A percentile compares a stretch with the other conserved stretches of the same genome.
These are phyloP conservation scores for Novakomyces olei DNA, from an alignment of 805 yeast genomes.

Conservation along the genomic window DNA sequence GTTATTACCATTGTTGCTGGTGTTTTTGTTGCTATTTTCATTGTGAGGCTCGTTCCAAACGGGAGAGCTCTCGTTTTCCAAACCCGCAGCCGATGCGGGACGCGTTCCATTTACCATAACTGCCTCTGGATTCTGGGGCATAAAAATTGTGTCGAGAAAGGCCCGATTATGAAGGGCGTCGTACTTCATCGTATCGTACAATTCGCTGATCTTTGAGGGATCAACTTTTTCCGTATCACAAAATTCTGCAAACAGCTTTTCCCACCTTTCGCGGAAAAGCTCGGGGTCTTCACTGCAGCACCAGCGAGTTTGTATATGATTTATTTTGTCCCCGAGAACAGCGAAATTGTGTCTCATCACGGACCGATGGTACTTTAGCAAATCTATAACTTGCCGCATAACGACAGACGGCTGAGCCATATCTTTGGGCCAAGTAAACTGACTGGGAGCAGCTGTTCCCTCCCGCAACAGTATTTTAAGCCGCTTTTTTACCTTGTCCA, in stretches of 20 bases:
- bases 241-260: constrained; percentile 79
- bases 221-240: constrained; percentile 85
- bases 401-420: constrained; percentile 96
- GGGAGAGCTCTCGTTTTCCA: neutral
- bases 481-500: constrained; percentile 95
- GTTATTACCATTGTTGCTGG: neutral
- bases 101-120: constrained; percentile 7
- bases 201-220: constrained; percentile 88
- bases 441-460: constrained; percentile 92
- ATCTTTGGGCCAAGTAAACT: constrained; percentile 95
- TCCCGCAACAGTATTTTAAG: constrained; percentile 81
- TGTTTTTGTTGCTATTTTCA: neutral
- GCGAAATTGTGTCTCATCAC: constrained; percentile 65
- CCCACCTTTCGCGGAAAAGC: constrained; percentile 90
- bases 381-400: constrained; percentile 77
- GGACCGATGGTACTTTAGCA: constrained; percentile 76
- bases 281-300: constrained; percentile 91
- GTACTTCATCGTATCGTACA: constrained; percentile 94
- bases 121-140: constrained; percentile 28
- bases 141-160: constrained; percentile 63
- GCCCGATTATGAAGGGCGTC: constrained; percentile 91
- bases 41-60: neutral
- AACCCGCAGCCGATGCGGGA: neutral
- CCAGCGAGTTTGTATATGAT: constrained; percentile 59
- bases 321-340: constrained; percentile 30